Evolutionary conservation across 371 early-diverging fungal species (phyloP).

Genomic region (Apophysomyces variabilis): DNA sequence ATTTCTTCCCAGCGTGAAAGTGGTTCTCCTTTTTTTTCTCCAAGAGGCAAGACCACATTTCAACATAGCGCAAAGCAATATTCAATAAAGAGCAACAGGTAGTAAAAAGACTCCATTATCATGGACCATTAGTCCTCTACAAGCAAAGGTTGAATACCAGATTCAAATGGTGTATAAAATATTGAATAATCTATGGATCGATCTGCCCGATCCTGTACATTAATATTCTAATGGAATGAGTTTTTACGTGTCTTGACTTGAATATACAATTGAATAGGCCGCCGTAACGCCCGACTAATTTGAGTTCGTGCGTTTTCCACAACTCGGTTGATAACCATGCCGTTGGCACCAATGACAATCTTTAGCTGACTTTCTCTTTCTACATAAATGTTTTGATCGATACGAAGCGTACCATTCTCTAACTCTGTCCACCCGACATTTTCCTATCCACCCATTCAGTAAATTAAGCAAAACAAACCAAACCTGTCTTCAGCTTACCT

Average conservation of each 20-base stretch:
- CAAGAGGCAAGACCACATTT: too few species aligned
- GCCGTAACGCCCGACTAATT: constrained; percentile 48
- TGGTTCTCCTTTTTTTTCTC: too few species aligned
- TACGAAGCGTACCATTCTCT: constrained; percentile 48
- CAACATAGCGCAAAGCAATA: too few species aligned
- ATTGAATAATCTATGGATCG: not conserved
- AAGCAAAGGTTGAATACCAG: too few species aligned
- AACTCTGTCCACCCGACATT: constrained; percentile 74
- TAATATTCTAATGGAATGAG: not conserved
- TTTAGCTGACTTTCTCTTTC: constrained; percentile 57
- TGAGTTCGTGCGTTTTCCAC: constrained; percentile 46
- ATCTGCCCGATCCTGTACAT: not conserved
- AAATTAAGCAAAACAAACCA: not conserved
- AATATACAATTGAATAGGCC: constrained; percentile 55
- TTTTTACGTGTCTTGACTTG: constrained; percentile 50
- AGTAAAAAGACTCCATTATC: too few species aligned
- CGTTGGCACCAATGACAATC: constrained; percentile 59
- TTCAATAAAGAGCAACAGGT: too few species aligned
- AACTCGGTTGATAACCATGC: constrained; percentile 51
- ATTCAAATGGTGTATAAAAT: too few species aligned
- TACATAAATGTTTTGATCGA: constrained; percentile 61
- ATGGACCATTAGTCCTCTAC: too few species aligned
- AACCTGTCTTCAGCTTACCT: constrained; percentile 25
- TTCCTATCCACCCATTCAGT: constrained; percentile 30
- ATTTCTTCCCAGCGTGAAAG: too few species aligned